Conservation (phyloP, 2,329 filamentous ascomycete genomes). For the Fonsecaea erecta region DNA sequence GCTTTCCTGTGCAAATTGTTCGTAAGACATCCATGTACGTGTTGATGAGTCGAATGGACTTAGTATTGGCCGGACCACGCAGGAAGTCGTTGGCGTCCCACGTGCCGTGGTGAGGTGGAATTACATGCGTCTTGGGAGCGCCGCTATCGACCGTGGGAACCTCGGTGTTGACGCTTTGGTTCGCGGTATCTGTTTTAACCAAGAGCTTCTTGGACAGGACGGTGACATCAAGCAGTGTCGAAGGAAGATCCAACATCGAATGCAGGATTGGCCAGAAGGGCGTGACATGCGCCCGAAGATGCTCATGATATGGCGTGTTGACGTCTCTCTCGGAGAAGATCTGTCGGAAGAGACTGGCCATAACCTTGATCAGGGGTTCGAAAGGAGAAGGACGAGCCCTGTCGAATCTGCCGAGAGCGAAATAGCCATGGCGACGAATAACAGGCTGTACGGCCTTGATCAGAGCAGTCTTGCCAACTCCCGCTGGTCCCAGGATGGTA, state of each 20-base stretch:
- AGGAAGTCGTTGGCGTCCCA: slow-evolving; percentile 42
- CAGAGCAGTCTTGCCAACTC: slow-evolving; percentile 65
- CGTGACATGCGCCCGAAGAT: slow-evolving; percentile 59
- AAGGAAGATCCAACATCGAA: slow-evolving; percentile 64
- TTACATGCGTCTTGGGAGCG: slow-evolving; percentile 5
- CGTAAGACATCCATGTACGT: slow-evolving; percentile 85
- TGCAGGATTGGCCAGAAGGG: slow-evolving; percentile 64
- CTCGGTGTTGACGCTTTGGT: slow-evolving; percentile 35
- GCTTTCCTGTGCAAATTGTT: slow-evolving; percentile 78
- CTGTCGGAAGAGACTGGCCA: slow-evolving; percentile 66
- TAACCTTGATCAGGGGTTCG: slow-evolving; percentile 64
- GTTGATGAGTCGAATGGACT: slow-evolving; percentile 76
- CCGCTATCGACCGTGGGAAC: slow-evolving; percentile 28
- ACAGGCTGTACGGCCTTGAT: slow-evolving; percentile 62
- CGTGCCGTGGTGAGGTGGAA: slow-evolving; percentile 6
- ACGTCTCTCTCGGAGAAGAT: slow-evolving; percentile 69
- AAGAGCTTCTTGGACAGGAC: slow-evolving; percentile 44
- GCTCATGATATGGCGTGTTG: slow-evolving; percentile 64
- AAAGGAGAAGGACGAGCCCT: slow-evolving; percentile 63
- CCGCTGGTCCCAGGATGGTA: slow-evolving; percentile 60
- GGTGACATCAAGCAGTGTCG: slow-evolving; percentile 62
- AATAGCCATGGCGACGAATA: slow-evolving; percentile 64
- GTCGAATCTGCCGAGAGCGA: slow-evolving; percentile 65
- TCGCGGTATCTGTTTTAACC: slow-evolving; percentile 23
- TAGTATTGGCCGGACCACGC: slow-evolving; percentile 48